phyloP scores from a whole-genome alignment of 192 early-diverging fungal species.

The Coemansia sp. region DNA sequence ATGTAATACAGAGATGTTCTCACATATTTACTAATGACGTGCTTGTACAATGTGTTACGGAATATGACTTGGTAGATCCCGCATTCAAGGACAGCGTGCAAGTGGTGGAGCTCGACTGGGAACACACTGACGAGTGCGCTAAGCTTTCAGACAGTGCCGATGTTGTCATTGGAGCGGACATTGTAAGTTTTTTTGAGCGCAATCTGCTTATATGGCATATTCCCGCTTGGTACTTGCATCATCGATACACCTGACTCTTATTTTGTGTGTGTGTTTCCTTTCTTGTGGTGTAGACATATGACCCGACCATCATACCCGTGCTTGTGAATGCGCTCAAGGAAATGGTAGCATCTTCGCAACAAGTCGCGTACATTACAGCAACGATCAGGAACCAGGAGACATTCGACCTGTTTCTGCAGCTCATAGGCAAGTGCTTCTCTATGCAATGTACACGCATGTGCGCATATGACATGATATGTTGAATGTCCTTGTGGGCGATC shows the following conservation, averaged over 20 bases:
- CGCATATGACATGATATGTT: background rate
- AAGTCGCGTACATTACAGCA: constrained; percentile 48
- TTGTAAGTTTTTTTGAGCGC: constrained; percentile 37
- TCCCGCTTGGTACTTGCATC: background rate
- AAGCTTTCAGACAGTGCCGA: constrained; percentile 27
- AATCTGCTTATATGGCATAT: background rate
- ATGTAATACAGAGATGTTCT: background rate
- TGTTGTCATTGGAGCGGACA: constrained; percentile 53
- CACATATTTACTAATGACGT: background rate
- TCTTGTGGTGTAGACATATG: constrained; percentile 37
- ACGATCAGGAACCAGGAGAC: constrained; percentile 44
- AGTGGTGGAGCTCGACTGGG: constrained; percentile 49
- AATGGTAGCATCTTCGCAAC: constrained; percentile 37
- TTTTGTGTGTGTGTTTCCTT: background rate
- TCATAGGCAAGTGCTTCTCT: constrained; percentile 31
- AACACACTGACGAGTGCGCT: constrained; percentile 27
- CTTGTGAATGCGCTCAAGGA: constrained; percentile 42
- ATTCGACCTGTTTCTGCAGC: constrained; percentile 42
- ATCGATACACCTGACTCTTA: constrained; percentile 1
- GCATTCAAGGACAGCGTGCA: constrained; percentile 31
- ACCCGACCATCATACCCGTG: constrained; percentile 44
- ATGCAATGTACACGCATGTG: background rate
- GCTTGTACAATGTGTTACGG: background rate
- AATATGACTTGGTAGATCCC: constrained; percentile 26
- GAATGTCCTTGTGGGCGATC: background rate